These are phyloP conservation scores for Monascus purpureus DNA, from an alignment of 495 filamentous ascomycete genomes.

Conservation along the genomic window DNA sequence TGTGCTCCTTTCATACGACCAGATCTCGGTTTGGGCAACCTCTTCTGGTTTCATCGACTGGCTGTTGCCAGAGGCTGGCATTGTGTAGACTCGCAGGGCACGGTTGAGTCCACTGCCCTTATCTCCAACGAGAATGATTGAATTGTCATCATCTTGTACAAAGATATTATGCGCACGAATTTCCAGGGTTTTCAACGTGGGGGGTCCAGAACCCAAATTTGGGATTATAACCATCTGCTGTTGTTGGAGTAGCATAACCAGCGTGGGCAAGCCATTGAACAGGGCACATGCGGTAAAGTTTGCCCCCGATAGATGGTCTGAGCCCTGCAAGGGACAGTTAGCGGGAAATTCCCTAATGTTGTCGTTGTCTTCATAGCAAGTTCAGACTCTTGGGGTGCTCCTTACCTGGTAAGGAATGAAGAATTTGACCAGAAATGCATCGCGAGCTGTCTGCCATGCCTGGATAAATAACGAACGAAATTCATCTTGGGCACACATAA, in stretches of 20 bases:
- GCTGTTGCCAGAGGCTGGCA: conserved; percentile 1
- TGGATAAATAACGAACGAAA: background rate
- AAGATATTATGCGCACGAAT: conserved; percentile 1
- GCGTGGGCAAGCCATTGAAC: background rate
- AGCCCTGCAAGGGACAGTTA: background rate
- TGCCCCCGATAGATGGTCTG: background rate
- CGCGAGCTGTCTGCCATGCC: background rate
- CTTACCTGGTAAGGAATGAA: conserved; percentile 4
- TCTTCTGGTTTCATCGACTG: background rate
- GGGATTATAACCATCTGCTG: conserved; percentile 1
- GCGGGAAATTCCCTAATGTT: no score
- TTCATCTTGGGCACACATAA: conserved; percentile 4
- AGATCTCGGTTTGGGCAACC: conserved; percentile 2
- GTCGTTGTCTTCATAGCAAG: no score
- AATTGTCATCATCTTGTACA: conserved; percentile 4
- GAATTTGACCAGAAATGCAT: conserved; percentile 1
- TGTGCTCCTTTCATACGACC: conserved; percentile 1
- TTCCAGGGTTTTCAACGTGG: background rate
- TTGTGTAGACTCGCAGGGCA: conserved; percentile 2
- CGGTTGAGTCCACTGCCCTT: conserved; percentile 3
- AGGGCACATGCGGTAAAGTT: conserved; percentile 2
- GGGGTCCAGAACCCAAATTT: background rate
- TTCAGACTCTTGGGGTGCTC: no score
- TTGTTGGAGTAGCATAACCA: conserved; percentile 4
- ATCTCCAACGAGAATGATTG: conserved; percentile 5